Conservation (phyloP, 1,284 basidiomycete genomes). For the Taiwanofungus camphoratus region DNA sequence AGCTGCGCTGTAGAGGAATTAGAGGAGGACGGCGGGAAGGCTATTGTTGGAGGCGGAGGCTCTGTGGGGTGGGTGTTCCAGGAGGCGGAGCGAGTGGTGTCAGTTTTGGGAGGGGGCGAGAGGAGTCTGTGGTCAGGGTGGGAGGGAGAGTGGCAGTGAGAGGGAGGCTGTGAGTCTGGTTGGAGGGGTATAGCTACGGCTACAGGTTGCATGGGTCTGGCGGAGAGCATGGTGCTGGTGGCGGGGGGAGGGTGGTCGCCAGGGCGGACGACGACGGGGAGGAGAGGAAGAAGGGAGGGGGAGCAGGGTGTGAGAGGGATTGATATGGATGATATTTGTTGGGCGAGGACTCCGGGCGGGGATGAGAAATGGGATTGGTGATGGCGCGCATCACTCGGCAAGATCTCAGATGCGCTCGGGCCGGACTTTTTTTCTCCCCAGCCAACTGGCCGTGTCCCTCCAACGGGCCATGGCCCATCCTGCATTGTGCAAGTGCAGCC, state of each 20-base stretch:
- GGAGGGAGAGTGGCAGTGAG: slow-evolving; percentile 8
- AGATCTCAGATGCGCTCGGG: slow-evolving; percentile 11
- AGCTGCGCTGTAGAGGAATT: slow-evolving; percentile 5
- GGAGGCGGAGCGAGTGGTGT: slow-evolving; percentile 4
- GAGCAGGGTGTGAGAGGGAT: slow-evolving; percentile 12
- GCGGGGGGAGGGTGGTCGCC: slow-evolving; percentile 4
- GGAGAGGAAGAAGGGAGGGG: slow-evolving; percentile 5
- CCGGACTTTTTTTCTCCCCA: no score
- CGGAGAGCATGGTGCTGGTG: slow-evolving; percentile 44
- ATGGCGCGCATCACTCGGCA: slow-evolving; percentile 13
- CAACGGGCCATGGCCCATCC: no score
- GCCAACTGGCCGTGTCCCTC: no score
- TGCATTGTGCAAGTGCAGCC: no score
- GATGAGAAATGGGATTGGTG: slow-evolving; percentile 13
- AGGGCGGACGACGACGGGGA: slow-evolving; percentile 8
- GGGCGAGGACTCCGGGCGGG: slow-evolving; percentile 10
- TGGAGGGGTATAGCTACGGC: slow-evolving; percentile 22
- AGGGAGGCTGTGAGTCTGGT: slow-evolving; percentile 12
- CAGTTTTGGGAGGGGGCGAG: slow-evolving; percentile 5
- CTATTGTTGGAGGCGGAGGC: slow-evolving; percentile 17
- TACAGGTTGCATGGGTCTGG: slow-evolving; percentile 34
- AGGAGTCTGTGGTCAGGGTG: slow-evolving; percentile 2
- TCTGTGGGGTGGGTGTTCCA: slow-evolving; percentile 5
- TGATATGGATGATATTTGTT: slow-evolving; percentile 15
- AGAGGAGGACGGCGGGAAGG: slow-evolving; percentile 14